Conservation (phyloP, 768 basidiomycete genomes). For the Leccinellum albellum region DNA sequence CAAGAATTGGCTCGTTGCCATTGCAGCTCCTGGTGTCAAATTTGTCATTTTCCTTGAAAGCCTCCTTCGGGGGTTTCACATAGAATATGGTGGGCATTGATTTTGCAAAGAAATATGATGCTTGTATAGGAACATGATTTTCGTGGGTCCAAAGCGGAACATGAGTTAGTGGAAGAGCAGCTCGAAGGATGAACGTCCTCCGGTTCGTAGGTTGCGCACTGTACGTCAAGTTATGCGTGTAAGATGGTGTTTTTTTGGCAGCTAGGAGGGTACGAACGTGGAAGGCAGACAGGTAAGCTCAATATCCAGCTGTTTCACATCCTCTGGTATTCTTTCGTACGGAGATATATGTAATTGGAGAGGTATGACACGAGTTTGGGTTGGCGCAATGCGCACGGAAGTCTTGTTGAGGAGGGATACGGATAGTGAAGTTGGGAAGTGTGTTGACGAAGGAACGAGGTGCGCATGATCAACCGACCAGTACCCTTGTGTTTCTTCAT, state of each 20-base stretch:
- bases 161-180: conserved; percentile 46
- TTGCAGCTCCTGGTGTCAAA: conserved; percentile 1
- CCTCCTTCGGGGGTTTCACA: conserved; percentile 51
- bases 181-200: conserved; percentile 24
- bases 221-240: neutral
- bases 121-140: conserved; percentile 40
- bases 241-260: neutral
- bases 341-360: conserved; percentile 42
- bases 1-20: conserved; percentile 50
- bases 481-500: conserved; percentile 35
- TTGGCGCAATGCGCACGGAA: conserved; percentile 47
- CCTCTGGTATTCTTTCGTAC: conserved; percentile 28
- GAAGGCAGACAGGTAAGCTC: conserved; percentile 31
- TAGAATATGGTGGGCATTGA: conserved; percentile 57
- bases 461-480: conserved; percentile 45
- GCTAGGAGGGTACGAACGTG: neutral
- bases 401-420: conserved; percentile 15
- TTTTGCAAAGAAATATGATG: conserved; percentile 54
- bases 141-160: conserved; percentile 38
- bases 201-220: neutral
- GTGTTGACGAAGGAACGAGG: neutral
- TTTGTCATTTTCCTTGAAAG: conserved; percentile 11
- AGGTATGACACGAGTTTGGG: conserved; percentile 61
- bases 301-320: conserved; percentile 38
- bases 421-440: conserved; percentile 15